These are phyloP conservation scores for Peniophora sp. DNA, from an alignment of 1,284 basidiomycete species.

Conservation along the genomic window DNA sequence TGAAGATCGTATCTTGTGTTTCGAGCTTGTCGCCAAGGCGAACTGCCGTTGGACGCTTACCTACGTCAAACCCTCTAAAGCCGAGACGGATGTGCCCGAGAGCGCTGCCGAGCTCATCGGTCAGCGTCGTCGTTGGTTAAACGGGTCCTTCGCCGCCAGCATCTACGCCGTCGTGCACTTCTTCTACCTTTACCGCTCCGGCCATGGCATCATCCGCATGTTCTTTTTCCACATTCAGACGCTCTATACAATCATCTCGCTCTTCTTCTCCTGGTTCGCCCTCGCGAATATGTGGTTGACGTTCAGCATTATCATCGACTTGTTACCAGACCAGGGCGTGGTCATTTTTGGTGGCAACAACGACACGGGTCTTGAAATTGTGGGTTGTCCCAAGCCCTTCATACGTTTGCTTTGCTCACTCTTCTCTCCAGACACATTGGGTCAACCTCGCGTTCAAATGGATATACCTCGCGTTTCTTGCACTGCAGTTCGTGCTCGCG, in stretches of 20 bases:
- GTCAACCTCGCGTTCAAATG: slow-evolving; percentile 79
- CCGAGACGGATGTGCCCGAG: slow-evolving; percentile 93
- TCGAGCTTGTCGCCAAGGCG: slow-evolving; percentile 91
- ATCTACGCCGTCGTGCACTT: slow-evolving; percentile 95
- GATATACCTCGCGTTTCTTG: slow-evolving; percentile 84
- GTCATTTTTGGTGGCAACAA: slow-evolving; percentile 60
- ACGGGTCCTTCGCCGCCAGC: slow-evolving; percentile 95
- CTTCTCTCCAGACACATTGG: slow-evolving; percentile 71
- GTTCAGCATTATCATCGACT: slow-evolving; percentile 92
- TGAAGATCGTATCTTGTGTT: slow-evolving; percentile 94
- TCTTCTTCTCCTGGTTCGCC: slow-evolving; percentile 86
- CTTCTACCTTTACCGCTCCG: slow-evolving; percentile 81
- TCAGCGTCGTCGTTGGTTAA: slow-evolving; percentile 93
- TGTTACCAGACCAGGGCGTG: slow-evolving; percentile 62
- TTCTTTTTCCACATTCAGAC: slow-evolving; percentile 95
- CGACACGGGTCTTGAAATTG: slow-evolving; percentile 3
- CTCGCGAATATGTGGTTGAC: slow-evolving; percentile 93
- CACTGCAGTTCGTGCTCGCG: slow-evolving; percentile 85
- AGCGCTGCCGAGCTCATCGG: slow-evolving; percentile 87
- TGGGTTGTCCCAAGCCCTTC: slow-evolving; percentile 41
- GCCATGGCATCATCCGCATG: slow-evolving; percentile 82
- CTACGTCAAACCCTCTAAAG: slow-evolving; percentile 94
- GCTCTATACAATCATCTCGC: slow-evolving; percentile 71
- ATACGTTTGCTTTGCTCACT: neutral
- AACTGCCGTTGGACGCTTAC: slow-evolving; percentile 83